Base-by-base conservation (phyloP, 192 early-diverging fungal genomes). In the Coemansia brasiliensis region DNA sequence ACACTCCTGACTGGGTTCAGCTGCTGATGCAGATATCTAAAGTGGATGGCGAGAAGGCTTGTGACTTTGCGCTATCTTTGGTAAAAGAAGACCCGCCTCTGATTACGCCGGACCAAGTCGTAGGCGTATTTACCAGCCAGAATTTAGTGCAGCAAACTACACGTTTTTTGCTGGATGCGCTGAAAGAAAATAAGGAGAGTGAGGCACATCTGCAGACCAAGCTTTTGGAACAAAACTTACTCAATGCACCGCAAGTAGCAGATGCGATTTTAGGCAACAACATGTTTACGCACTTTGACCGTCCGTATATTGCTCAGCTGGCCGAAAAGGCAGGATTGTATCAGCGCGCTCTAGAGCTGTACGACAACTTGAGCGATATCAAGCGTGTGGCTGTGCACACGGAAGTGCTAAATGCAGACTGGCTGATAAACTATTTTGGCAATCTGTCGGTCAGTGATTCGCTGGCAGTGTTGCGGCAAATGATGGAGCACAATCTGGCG, bases 241-340 rank as follows among this genome's bases (percentile, higher is more conserved):
- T 98, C 39, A 91, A 97, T 61, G 92, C 94, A 15, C 96, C 96
- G 26, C 96, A 98, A 63, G 96, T 99, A 16, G 96, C 96, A 13
- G 96, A 99, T 72, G 96, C 96, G 44, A 99, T 99, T 61, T 69
- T 99, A 21, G 90, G 94, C 39, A 96, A 96, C 67, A 84, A 92
- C 61, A 92, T 96, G 88, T 93, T 99, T 69, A 89, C 88, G 22
- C 91, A 96, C 65, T 99, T 98, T 72, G 96, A 99, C 69, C 86
- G 90, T 12, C 83, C 89, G 9, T 88, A 92, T 52, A 89, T 99
- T 67, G 96, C 92, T 12, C 71, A 82, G 43, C 86, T 99, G 55
- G 97, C 94, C 66, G 96, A 99, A 75, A 99, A 98, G 85, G 95
- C 96, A 29, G 95, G 95, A 13, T 79, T 99, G 26, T 95, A 89